phyloP scores from a whole-genome alignment of 2,329 filamentous ascomycete genomes.

The Fulvia fulva region DNA sequence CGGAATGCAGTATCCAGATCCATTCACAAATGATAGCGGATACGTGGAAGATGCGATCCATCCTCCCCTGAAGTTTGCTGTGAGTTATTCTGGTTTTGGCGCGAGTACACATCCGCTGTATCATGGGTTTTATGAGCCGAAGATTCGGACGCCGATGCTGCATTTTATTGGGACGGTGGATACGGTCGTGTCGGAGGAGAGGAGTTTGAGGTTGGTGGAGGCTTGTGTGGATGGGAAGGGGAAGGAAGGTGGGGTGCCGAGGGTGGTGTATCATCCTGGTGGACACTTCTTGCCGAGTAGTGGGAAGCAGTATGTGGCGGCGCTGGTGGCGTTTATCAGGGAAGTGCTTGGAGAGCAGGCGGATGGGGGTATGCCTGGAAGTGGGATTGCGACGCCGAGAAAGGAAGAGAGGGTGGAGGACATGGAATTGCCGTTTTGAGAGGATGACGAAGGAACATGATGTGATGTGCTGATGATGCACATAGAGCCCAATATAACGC shows the following conservation, averaged over 20 bases:
- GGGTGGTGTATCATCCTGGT: conserved; percentile 71
- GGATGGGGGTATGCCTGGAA: conserved; percentile 7
- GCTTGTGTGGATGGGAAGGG: conserved; percentile 52
- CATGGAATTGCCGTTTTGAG: conserved; percentile 66
- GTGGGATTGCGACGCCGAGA: conserved; percentile 27
- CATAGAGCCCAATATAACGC: not conserved
- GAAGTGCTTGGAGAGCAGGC: conserved; percentile 44
- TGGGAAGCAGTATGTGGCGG: conserved; percentile 74
- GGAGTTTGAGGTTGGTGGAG: conserved; percentile 65
- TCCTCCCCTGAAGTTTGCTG: conserved; percentile 63
- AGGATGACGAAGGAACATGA: not conserved
- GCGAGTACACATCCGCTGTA: conserved; percentile 59
- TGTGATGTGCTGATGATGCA: not conserved
- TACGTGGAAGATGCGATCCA: conserved; percentile 41
- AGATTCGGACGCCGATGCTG: conserved; percentile 70
- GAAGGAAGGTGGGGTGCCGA: conserved; percentile 35
- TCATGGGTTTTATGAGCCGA: conserved; percentile 67
- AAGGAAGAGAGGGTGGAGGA: conserved; percentile 59
- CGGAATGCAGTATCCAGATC: conserved; percentile 51
- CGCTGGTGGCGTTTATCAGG: conserved; percentile 67
- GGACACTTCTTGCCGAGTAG: conserved; percentile 82
- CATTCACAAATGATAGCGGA: conserved; percentile 40
- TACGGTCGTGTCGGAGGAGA: conserved; percentile 76
- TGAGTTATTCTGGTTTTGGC: conserved; percentile 74
- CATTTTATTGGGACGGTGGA: conserved; percentile 82